These are phyloP conservation scores for Fraxinus greggii DNA, from an alignment of 305 asterid species.

Conservation along the genomic window DNA sequence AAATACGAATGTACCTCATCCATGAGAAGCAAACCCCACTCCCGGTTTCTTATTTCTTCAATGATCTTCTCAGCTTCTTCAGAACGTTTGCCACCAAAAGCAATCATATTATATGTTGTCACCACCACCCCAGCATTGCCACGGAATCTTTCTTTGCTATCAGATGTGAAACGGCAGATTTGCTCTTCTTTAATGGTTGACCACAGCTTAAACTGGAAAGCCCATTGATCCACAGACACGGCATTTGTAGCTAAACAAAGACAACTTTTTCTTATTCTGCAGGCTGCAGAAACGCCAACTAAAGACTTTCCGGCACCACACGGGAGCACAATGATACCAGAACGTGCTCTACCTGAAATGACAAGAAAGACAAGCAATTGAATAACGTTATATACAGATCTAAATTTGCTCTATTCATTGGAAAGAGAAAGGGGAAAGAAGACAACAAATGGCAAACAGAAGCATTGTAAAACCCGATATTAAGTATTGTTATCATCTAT, in stretches of 20 bases:
- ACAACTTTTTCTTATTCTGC: constrained; percentile 92
- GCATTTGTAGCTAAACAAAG: constrained; percentile 99
- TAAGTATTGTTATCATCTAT: neutral
- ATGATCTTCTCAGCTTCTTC: constrained; percentile 99
- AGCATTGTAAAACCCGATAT: neutral
- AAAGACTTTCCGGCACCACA: constrained; percentile 99
- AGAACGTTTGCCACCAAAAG: constrained; percentile 94
- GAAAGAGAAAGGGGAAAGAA: neutral
- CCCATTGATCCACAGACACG: constrained; percentile 99
- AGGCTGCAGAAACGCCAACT: constrained; percentile 97
- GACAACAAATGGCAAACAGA: neutral
- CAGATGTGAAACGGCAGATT: constrained; percentile 90
- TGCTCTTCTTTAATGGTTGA: constrained; percentile 92
- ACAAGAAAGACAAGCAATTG: constrained; percentile 5
- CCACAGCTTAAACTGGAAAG: constrained; percentile 96
- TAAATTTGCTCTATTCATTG: neutral
- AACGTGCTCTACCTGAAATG: constrained; percentile 88
- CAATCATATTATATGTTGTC: constrained; percentile 98
- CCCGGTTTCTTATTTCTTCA: constrained; percentile 91
- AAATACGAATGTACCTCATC: constrained; percentile 64
- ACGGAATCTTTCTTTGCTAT: constrained; percentile 93
- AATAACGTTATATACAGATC: constrained; percentile 1
- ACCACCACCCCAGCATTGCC: constrained; percentile 99
- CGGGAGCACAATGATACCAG: constrained; percentile 96
- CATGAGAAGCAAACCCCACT: constrained; percentile 99